These are phyloP conservation scores for Blastomyces percursus DNA, from an alignment of 2,329 filamentous ascomycete genomes.

Conservation along the genomic window DNA sequence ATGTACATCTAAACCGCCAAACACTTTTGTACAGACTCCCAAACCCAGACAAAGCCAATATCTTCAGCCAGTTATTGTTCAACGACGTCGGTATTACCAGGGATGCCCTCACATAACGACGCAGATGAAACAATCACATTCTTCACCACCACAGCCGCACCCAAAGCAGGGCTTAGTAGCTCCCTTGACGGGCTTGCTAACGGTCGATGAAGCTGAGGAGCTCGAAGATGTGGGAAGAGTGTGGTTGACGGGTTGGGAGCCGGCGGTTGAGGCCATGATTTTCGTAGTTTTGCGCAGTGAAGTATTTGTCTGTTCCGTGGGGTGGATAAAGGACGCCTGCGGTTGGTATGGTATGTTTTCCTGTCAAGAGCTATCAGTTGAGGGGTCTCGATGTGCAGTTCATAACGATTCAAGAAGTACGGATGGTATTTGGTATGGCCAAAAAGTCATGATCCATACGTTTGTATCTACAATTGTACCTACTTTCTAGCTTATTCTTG, in stretches of 20 bases:
- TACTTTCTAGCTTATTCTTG: not conserved
- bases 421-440: not conserved
- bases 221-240: conserved; percentile 26
- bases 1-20: not conserved
- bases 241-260: conserved; percentile 21
- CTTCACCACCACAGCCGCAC: conserved; percentile 32
- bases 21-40: not conserved
- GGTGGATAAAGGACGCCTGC: not conserved
- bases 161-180: conserved; percentile 33
- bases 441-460: not conserved
- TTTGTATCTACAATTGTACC: not conserved
- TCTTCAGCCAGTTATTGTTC: not conserved
- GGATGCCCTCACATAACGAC: conserved; percentile 28
- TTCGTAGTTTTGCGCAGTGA: not conserved
- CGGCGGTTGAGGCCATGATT: conserved; percentile 6
- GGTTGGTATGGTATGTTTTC: not conserved
- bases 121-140: conserved; percentile 33
- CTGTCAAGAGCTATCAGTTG: not conserved
- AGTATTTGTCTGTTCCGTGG: not conserved
- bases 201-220: conserved; percentile 23
- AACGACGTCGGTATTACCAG: not conserved
- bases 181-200: conserved; percentile 30
- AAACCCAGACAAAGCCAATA: not conserved
- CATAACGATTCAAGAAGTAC: not conserved
- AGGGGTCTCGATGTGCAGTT: not conserved